Evolutionary conservation across 371 early-diverging fungal species (phyloP).

Genomic region (Mortierella sp.): DNA sequence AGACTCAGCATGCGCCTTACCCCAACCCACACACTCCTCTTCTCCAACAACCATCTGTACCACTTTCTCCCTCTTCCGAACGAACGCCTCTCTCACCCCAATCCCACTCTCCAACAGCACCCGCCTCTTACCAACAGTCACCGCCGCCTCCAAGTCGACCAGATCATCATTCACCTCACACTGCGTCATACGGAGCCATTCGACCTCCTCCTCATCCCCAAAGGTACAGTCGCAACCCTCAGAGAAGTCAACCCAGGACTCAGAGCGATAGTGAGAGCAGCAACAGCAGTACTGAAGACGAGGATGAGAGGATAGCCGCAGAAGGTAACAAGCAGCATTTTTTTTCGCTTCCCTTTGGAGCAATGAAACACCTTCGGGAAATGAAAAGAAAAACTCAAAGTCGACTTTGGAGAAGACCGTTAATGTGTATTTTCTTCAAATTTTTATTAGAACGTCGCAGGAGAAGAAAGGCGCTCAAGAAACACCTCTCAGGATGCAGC

Average conservation of each 20-base stretch:
- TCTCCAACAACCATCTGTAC: not conserved
- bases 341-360: not conserved
- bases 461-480: constrained; percentile 8
- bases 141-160: not conserved
- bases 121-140: not conserved
- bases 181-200: not conserved
- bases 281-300: not conserved
- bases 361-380: not conserved
- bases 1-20: not conserved
- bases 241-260: not conserved
- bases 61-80: not conserved
- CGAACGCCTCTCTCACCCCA: not conserved
- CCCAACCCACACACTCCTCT: not conserved
- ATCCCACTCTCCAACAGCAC: not conserved
- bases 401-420: not conserved
- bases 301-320: not conserved
- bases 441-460: not conserved
- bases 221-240: not conserved
- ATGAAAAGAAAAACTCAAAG: not conserved
- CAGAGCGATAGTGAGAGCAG: not conserved
- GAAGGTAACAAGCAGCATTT: not conserved
- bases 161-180: not conserved
- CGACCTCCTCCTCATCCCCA: not conserved
- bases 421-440: not conserved
- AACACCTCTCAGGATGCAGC: not conserved